Conservation (phyloP, 306 rosid genomes). For the Cicer pinnatifidum region DNA sequence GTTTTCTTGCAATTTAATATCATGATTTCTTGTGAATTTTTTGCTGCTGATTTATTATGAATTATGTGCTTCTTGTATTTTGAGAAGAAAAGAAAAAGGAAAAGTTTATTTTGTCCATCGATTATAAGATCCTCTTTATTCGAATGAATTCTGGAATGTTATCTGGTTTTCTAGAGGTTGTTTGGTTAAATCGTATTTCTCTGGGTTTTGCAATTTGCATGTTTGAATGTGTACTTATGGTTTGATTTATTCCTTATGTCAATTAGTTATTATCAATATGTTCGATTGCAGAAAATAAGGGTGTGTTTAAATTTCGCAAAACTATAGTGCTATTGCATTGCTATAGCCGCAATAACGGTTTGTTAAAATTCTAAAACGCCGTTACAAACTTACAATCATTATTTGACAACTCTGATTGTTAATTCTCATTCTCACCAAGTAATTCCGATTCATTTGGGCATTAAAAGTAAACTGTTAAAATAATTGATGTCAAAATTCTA, state of each 20-base stretch:
- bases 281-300: no score
- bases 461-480: constrained; percentile 4
- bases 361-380: no score
- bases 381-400: no score
- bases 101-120: neutral
- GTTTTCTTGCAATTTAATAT: neutral
- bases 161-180: neutral
- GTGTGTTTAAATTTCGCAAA: no score
- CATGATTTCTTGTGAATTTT: neutral
- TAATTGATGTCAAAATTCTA: neutral
- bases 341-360: no score
- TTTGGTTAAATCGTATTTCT: constrained; percentile 9
- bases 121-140: neutral
- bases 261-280: neutral
- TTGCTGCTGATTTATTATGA: neutral
- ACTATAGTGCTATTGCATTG: neutral
- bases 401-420: no score
- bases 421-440: neutral
- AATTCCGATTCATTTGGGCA: neutral
- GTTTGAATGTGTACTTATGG: neutral
- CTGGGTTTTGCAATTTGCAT: constrained; percentile 15
- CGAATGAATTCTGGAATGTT: neutral
- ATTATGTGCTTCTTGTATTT: neutral
- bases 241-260: constrained; percentile 24
- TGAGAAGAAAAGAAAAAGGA: neutral